Evolutionary conservation across 306 rosid genomes (phyloP).

Genomic region (Prosopis cineraria): DNA sequence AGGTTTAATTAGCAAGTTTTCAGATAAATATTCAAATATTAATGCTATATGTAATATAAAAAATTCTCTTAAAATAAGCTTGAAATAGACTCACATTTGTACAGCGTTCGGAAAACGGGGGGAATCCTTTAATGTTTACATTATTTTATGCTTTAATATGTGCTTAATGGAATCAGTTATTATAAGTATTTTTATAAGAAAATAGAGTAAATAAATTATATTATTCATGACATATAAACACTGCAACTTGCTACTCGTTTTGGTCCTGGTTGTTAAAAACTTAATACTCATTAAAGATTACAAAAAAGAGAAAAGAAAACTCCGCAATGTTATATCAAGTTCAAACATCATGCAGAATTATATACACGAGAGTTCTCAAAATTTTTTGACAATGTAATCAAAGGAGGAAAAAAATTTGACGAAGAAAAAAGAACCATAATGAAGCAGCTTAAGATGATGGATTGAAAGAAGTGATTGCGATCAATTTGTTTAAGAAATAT

Average conservation of each 20-base stretch:
- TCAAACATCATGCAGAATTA: neutral
- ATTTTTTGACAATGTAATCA: too few species aligned
- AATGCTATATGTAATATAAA: neutral
- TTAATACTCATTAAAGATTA: too few species aligned
- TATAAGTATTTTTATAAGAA: neutral
- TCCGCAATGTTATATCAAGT: neutral
- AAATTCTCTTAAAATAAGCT: neutral
- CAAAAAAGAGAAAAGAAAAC: too few species aligned
- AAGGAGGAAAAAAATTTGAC: too few species aligned
- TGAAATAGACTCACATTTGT: neutral
- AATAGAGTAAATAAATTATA: neutral
- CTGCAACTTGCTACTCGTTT: too few species aligned
- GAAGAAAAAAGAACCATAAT: too few species aligned
- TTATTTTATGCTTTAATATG: neutral
- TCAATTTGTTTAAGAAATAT: too few species aligned
- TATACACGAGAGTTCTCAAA: neutral
- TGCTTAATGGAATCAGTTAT: neutral
- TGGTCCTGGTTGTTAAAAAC: too few species aligned
- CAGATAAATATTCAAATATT: neutral
- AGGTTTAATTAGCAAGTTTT: neutral
- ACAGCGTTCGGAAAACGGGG: neutral
- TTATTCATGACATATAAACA: neutral
- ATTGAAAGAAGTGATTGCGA: neutral
- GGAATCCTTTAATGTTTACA: neutral
- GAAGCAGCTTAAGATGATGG: too few species aligned